Conservation (phyloP, 2,329 filamentous ascomycete genomes). For the Fusarium nematophilum region DNA sequence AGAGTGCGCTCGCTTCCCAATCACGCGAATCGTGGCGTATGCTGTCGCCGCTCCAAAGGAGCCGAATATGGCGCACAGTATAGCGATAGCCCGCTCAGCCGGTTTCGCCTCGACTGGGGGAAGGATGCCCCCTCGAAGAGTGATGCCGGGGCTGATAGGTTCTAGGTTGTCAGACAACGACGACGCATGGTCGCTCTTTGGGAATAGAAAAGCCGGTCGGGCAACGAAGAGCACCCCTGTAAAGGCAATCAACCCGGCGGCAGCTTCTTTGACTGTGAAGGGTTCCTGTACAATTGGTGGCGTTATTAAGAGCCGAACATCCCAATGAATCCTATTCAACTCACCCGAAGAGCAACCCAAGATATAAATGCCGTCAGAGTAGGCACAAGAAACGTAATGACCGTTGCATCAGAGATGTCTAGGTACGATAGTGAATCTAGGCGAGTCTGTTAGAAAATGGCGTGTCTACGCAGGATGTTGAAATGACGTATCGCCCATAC, state of each 20-base stretch:
- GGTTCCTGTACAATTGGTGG: conserved; percentile 65
- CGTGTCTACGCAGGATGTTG: accelerated
- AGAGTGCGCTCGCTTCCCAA: conserved; percentile 79
- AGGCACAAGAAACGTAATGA: conserved; percentile 82
- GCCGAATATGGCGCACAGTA: conserved; percentile 74
- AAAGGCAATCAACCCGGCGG: conserved; percentile 76
- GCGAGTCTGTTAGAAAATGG: neutral
- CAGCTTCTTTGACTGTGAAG: conserved; percentile 76
- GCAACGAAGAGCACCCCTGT: conserved; percentile 81
- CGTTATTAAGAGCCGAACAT: neutral
- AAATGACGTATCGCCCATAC: conserved; percentile 36
- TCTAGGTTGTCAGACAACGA: neutral
- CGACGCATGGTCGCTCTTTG: conserved; percentile 15
- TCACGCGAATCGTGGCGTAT: conserved; percentile 78
- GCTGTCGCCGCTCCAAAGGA: conserved; percentile 76
- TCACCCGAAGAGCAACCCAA: conserved; percentile 60
- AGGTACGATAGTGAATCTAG: conserved; percentile 70
- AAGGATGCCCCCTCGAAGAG: conserved; percentile 38
- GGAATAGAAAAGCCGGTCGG: conserved; percentile 71
- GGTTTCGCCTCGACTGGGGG: conserved; percentile 57
- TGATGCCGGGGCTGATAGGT: conserved; percentile 7
- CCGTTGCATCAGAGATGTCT: conserved; percentile 80
- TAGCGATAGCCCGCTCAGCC: conserved; percentile 72
- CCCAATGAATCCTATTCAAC: neutral
- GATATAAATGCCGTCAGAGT: conserved; percentile 74